phyloP scores from a whole-genome alignment of 2,329 filamentous ascomycete species.

The Rugonectria rugulosa region DNA sequence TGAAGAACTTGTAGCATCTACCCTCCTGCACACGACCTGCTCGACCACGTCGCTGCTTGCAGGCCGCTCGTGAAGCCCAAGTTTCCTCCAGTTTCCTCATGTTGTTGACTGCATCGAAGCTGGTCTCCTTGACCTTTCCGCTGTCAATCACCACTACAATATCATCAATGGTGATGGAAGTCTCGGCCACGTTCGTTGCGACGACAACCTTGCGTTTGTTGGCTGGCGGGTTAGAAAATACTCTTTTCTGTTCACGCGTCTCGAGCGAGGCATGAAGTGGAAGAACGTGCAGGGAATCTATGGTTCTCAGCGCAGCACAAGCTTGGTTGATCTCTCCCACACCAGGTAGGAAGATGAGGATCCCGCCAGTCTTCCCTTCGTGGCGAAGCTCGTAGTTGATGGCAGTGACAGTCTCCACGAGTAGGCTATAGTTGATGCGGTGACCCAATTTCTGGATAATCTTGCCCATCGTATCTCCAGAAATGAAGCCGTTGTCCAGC shows the following conservation, averaged over 20 bases:
- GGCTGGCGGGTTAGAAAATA: slow-evolving; percentile 78
- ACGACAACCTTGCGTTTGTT: slow-evolving; percentile 93
- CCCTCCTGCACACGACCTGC: slow-evolving; percentile 92
- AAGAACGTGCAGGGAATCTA: slow-evolving; percentile 74
- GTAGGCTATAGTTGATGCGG: slow-evolving; percentile 90
- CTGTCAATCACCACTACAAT: slow-evolving; percentile 96
- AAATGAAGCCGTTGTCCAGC: slow-evolving; percentile 53
- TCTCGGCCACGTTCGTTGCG: slow-evolving; percentile 96
- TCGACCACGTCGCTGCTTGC: slow-evolving; percentile 91
- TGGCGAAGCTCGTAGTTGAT: slow-evolving; percentile 79
- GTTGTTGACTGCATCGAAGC: slow-evolving; percentile 89
- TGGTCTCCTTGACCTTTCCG: slow-evolving; percentile 95
- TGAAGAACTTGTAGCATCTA: slow-evolving; percentile 95
- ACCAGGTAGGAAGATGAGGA: slow-evolving; percentile 94
- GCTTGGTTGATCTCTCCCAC: slow-evolving; percentile 90
- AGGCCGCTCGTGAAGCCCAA: slow-evolving; percentile 93
- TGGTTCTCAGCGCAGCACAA: slow-evolving; percentile 70
- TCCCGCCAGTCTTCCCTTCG: slow-evolving; percentile 75
- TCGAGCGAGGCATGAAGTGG: slow-evolving; percentile 92
- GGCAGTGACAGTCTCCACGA: slow-evolving; percentile 78
- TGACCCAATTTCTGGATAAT: slow-evolving; percentile 77
- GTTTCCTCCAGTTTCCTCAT: slow-evolving; percentile 95
- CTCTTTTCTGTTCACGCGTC: slow-evolving; percentile 84
- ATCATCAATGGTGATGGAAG: slow-evolving; percentile 98
- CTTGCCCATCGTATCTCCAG: slow-evolving; percentile 69